Percentiles rank a stretch among this genome's conserved stretches.
Conservation (phyloP, 2,329 filamentous ascomycete species). For the Leptographium wingfieldii region DNA sequence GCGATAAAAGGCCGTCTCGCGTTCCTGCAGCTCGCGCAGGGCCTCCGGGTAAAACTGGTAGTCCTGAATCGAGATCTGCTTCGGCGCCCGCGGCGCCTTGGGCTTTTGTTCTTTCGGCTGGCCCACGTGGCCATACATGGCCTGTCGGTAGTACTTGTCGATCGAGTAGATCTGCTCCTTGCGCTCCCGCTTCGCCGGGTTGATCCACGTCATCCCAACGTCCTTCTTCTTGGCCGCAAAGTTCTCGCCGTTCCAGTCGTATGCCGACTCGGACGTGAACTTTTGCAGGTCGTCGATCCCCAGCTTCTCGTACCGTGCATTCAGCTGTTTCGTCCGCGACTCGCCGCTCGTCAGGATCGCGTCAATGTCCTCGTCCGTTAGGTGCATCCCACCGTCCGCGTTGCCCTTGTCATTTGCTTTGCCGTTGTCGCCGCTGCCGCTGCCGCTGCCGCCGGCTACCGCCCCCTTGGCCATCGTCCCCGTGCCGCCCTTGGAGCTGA, state of each 20-base stretch:
- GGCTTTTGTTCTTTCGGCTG: conserved; percentile 75
- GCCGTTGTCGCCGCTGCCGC: conserved; percentile 23
- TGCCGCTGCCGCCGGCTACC: background rate
- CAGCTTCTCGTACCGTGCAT: conserved; percentile 89
- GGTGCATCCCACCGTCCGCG: conserved; percentile 41
- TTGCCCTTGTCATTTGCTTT: conserved; percentile 52
- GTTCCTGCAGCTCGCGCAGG: conserved; percentile 81
- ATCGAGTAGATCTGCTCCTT: conserved; percentile 98
- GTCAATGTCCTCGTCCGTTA: conserved; percentile 86
- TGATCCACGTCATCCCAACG: conserved; percentile 87
- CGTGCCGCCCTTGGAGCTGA: conserved; percentile 57
- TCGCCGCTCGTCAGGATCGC: conserved; percentile 77
- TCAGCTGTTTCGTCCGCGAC: conserved; percentile 77
- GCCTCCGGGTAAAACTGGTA: conserved; percentile 91
- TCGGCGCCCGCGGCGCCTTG: conserved; percentile 88
- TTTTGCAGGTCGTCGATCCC: conserved; percentile 96
- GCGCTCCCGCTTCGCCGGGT: conserved; percentile 93
- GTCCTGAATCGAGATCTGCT: conserved; percentile 84
- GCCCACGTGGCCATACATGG: conserved; percentile 64
- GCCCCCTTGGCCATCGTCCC: conserved; percentile 47
- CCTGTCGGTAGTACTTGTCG: conserved; percentile 95
- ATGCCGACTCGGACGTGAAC: conserved; percentile 92
- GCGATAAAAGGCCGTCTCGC: conserved; percentile 88
- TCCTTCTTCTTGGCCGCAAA: conserved; percentile 88
- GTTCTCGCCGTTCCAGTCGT: conserved; percentile 97